Base-by-base conservation (phyloP, 176 grass and related monocot species). In the Lolium rigidum region DNA sequence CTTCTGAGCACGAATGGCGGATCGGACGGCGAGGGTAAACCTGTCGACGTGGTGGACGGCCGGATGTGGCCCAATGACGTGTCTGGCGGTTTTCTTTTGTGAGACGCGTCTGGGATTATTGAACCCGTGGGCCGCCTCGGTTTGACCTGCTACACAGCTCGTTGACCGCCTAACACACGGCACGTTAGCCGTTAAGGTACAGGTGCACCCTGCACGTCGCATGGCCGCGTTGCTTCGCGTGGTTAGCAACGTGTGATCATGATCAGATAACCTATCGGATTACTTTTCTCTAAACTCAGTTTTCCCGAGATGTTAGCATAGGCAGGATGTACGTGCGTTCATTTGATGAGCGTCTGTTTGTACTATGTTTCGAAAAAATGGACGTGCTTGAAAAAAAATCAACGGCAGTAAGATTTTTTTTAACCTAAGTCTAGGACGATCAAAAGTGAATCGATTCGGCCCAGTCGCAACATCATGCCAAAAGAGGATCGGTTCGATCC, bases 31-130 rank as follows among this genome's bases (percentile, higher is more conserved):
- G 0, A 0, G 4, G 0, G 31, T 12, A 7, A 41, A 0, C 60
- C 26, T 22, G 22, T 0, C 16, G 16, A 21, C 46, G 28, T 5
- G 68, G 35, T 82, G 69, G 9, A 87, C 85, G 10, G 76, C 25
- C 41, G 49, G 60, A 31, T 18, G 14, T 43, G 68, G 1, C 51
- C 26, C 69, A 4, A 21, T 91, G 85, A 91, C 89, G 89, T 91
- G 89, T 43, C 28, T 0, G 68, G 68, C 2, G 88, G 31, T 5
- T 63, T 26, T 26, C 22, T 63, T 63, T 2, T 63, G 21, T 0
- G 60, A 14, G 21, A 63, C 22, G 52, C 52, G 52, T 56, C 54
- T 14, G 60, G 0, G 4, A 0, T 31, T 15, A 0, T 28, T 15
- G 62, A 43, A 69, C 70, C 78, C 5, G 51, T 44, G 81, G 65